These are phyloP conservation scores for Talaromyces proteolyticus DNA, from an alignment of 495 filamentous ascomycete genomes.

Conservation along the genomic window DNA sequence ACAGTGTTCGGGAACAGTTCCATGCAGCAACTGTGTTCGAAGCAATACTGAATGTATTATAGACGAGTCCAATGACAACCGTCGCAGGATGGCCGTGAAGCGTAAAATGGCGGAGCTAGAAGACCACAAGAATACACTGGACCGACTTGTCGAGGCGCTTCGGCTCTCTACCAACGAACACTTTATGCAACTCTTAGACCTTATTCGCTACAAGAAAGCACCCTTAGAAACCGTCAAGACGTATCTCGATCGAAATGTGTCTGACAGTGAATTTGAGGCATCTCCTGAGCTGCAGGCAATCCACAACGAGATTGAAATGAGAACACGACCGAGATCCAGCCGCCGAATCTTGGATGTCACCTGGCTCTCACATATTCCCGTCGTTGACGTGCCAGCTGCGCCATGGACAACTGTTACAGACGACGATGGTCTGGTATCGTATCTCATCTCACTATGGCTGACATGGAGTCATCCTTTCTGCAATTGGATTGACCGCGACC, in stretches of 20 bases:
- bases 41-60: conserved; percentile 21
- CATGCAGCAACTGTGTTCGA: conserved; percentile 28
- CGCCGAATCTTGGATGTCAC: conserved; percentile 18
- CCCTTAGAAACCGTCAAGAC: conserved; percentile 22
- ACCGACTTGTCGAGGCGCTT: conserved; percentile 19
- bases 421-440: conserved; percentile 42
- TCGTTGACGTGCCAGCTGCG: conserved; percentile 26
- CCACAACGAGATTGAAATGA: conserved; percentile 4
- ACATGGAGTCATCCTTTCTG: conserved; percentile 36
- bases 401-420: conserved; percentile 43
- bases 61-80: conserved; percentile 25
- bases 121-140: conserved; percentile 21
- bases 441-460: conserved; percentile 38
- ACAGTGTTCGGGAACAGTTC: conserved; percentile 25
- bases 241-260: conserved; percentile 21
- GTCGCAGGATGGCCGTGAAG: conserved; percentile 26
- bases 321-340: conserved; percentile 8
- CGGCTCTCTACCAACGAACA: conserved; percentile 16
- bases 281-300: conserved; percentile 8
- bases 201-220: conserved; percentile 27
- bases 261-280: conserved; percentile 17
- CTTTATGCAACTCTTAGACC: conserved; percentile 19
- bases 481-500: conserved; percentile 34
- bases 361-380: conserved; percentile 15
- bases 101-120: conserved; percentile 28